phyloP scores from a whole-genome alignment of 2,329 filamentous ascomycete species.

The Xylaria hypoxylon region DNA sequence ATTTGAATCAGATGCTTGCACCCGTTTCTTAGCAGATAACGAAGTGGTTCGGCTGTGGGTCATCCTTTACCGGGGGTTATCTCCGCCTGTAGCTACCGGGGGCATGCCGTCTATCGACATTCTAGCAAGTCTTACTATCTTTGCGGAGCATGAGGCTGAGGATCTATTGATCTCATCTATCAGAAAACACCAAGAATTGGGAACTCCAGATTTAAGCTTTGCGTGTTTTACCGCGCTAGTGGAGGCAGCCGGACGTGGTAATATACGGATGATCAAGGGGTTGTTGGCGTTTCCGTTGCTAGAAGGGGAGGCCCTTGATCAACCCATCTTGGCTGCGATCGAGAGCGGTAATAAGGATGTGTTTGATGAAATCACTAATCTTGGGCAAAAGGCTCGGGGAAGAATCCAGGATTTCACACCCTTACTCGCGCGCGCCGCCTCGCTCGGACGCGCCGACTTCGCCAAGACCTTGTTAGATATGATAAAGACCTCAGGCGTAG shows the following conservation, averaged over 20 bases:
- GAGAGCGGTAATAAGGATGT: background rate
- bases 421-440: background rate
- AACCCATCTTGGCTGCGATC: background rate
- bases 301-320: background rate
- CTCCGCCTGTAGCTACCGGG: background rate
- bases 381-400: background rate
- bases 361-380: background rate
- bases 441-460: background rate
- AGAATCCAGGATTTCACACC: conserved; percentile 1
- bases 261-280: background rate
- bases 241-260: background rate
- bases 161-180: conserved; percentile 2
- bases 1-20: background rate
- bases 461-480: background rate
- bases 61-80: background rate
- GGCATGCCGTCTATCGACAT: background rate
- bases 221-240: conserved; percentile 2
- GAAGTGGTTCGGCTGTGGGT: background rate
- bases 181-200: background rate
- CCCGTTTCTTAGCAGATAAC: background rate
- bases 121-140: conserved; percentile 16
- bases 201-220: background rate
- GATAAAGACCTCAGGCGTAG: background rate
- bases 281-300: background rate
- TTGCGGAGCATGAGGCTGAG: conserved; percentile 7